These are phyloP conservation scores for Globisporangium echinulatum DNA, from an alignment of 352 stramenopile species.

Conservation along the genomic window DNA sequence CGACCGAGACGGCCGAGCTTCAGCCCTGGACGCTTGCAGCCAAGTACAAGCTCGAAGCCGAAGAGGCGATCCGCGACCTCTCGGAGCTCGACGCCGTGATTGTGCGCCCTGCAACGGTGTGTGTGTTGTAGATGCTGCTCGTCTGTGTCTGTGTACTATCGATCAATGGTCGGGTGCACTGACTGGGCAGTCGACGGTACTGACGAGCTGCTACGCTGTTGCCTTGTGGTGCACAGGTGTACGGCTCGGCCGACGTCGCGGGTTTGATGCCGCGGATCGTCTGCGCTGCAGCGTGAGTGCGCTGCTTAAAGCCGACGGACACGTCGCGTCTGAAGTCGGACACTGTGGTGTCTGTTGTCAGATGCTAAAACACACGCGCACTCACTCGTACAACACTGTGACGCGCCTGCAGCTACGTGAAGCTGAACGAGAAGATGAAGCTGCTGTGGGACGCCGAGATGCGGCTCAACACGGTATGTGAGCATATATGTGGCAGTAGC, in stretches of 20 bases:
- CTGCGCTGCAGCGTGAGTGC: constrained; percentile 68
- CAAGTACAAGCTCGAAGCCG: constrained; percentile 83
- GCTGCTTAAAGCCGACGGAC: no score
- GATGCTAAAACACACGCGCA: no score
- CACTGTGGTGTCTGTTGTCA: background rate
- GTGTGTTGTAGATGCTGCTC: background rate
- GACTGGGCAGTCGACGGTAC: no score
- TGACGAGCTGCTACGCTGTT: no score
- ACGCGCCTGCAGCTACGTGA: constrained; percentile 47
- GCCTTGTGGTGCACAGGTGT: constrained; percentile 32
- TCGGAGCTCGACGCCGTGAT: constrained; percentile 55
- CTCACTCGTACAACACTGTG: no score
- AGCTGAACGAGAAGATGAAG: constrained; percentile 86
- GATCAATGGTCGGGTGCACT: no score
- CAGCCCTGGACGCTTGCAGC: constrained; percentile 81
- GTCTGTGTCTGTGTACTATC: background rate
- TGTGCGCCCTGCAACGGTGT: constrained; percentile 66
- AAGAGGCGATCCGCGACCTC: constrained; percentile 66
- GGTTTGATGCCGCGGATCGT: constrained; percentile 84
- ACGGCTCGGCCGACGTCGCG: constrained; percentile 69
- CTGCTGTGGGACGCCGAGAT: constrained; percentile 83
- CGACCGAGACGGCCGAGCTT: constrained; percentile 50
- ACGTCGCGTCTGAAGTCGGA: background rate
- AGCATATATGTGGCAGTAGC: no score
- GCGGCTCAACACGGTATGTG: constrained; percentile 74